These are phyloP conservation scores for Mollisia scopiformis DNA, from an alignment of 2,329 filamentous ascomycete genomes.

Conservation along the genomic window DNA sequence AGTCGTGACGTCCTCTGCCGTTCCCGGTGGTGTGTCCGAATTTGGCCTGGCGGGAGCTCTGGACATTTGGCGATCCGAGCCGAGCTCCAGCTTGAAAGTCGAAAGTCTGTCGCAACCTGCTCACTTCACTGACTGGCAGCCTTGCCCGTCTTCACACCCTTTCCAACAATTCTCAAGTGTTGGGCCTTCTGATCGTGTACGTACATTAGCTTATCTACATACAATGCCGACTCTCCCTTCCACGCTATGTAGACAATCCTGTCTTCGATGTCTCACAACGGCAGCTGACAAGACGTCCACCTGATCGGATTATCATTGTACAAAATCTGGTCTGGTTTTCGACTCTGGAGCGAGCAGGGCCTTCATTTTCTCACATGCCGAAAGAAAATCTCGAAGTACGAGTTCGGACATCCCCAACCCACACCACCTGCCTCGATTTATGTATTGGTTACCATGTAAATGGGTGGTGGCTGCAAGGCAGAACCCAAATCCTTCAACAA, in stretches of 20 bases:
- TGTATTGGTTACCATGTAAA: not conserved
- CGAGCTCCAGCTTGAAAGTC: not conserved
- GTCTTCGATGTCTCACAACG: not conserved
- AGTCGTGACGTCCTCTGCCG: conserved; percentile 24
- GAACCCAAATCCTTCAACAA: not conserved
- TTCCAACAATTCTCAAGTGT: not conserved
- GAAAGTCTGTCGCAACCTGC: not conserved
- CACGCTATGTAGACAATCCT: not conserved
- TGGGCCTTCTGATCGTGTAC: too few species aligned
- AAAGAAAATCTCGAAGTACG: not conserved
- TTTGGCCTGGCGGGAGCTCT: conserved; percentile 7
- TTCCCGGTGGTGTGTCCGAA: conserved; percentile 1
- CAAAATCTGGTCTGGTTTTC: not conserved
- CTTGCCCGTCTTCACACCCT: too few species aligned
- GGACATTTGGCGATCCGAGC: not conserved
- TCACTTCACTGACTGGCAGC: too few species aligned
- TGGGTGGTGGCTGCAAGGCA: not conserved
- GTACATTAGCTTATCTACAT: too few species aligned
- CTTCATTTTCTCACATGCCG: not conserved
- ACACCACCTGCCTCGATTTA: not conserved
- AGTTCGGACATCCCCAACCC: not conserved
- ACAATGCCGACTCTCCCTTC: too few species aligned
- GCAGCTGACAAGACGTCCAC: not conserved
- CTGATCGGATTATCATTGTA: not conserved
- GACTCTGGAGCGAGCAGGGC: not conserved